Evolutionary conservation across 1,284 basidiomycete species (phyloP), one percentile per base, ranked within the genome.

Genomic region (Singerocomus rubriflavus): DNA sequence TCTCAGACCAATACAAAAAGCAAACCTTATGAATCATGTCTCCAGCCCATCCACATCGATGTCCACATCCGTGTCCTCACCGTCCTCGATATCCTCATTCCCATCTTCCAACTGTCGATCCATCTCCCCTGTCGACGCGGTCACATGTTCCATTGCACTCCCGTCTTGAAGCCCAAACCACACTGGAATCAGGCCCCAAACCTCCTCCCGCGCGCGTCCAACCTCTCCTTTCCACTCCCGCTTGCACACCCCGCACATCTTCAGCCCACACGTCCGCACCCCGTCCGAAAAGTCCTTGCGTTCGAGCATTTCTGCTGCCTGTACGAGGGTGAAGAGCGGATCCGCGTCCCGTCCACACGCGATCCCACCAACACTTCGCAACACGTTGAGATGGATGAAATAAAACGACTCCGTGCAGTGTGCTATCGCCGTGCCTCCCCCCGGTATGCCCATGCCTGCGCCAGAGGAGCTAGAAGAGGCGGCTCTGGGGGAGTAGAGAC

Each of bases 291-390:
- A 86, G 64, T 88, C 85, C 50, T 75, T 81, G 44, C 85, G 72
- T 25, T 75, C 74, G 44, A 88, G 73, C 85, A 88, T 87, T 56
- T 85, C 84, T 40, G 74, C 72, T 16, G 82, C 81, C 64, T 87
- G 85, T 9, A 72, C 59, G 36, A 88, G 75, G 50, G 84, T 83
- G 61, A 76, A 86, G 21, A 88, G 66, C 51, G 84, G 82, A 60
- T 88, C 85, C 4, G 82, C 85, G 59, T 88, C 85, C 29, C 86
- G 73, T 39, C 86, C 86, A 48, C 72, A 75, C 2, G 84, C 78
- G 54, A 88, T 81, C 0, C 86, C 85, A 1, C 83, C 81, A 44
- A 88, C 76, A 25, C 81, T 77, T 47, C 86, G 79, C 38, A 88
- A 69, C 27, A 85, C 69, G 63, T 88, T 87, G 52, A 88, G 76